Conservation (phyloP, 2,329 filamentous ascomycete genomes). For the Drechslera avenae region DNA sequence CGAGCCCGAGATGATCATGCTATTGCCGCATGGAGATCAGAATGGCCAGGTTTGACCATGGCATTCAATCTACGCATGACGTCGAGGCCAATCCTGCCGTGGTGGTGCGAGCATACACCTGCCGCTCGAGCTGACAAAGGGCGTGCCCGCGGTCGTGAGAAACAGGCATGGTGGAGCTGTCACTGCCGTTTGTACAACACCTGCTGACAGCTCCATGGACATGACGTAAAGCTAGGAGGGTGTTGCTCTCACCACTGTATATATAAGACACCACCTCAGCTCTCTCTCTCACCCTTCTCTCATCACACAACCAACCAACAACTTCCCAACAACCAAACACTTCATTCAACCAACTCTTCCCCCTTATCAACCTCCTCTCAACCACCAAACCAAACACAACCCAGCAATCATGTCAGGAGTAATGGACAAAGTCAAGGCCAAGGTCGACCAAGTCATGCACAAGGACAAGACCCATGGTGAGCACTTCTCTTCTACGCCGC, state of each 20-base stretch:
- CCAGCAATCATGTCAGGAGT: conserved; percentile 34
- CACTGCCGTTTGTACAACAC: conserved; percentile 21
- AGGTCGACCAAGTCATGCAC: conserved; percentile 46
- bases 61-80: conserved; percentile 17
- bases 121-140: conserved; percentile 12
- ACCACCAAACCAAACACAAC: conserved; percentile 12
- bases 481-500: neutral
- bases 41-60: neutral
- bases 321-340: neutral
- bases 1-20: conserved; percentile 9
- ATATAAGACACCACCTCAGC: conserved; percentile 24
- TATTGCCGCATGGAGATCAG: conserved; percentile 6
- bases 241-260: conserved; percentile 9
- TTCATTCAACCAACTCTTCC: too few species aligned
- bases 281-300: conserved; percentile 5
- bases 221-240: conserved; percentile 29
- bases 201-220: conserved; percentile 18
- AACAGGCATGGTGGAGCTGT: conserved; percentile 22
- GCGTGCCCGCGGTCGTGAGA: conserved; percentile 13
- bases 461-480: conserved; percentile 41
- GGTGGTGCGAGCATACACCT: conserved; percentile 10
- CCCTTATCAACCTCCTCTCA: neutral
- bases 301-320: conserved; percentile 14
- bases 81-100: conserved; percentile 4
- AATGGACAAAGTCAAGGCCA: conserved; percentile 47